Evolutionary conservation across 2,329 filamentous ascomycete species (phyloP).

Genomic region (Dactylellina leptospora): DNA sequence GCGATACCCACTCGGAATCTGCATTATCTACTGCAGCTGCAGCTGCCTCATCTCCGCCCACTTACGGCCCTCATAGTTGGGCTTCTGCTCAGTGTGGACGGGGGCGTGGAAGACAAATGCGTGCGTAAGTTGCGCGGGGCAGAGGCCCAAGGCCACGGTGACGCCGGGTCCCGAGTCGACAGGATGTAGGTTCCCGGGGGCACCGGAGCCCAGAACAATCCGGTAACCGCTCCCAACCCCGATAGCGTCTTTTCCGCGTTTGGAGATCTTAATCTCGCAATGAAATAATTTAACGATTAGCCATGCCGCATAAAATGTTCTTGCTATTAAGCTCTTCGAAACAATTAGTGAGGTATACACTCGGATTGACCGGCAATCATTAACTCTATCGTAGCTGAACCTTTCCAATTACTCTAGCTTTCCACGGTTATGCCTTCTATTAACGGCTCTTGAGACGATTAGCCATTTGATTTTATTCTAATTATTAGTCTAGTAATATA

Average conservation of each 20-base stretch:
- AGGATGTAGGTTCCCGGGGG: neutral
- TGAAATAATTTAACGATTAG: neutral
- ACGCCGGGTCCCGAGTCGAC: neutral
- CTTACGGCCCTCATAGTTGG: neutral
- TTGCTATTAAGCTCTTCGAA: neutral
- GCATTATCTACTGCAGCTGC: neutral
- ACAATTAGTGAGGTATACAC: neutral
- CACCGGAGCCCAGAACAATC: slow-evolving; percentile 3
- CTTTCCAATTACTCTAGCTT: slow-evolving; percentile 20
- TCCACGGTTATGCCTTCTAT: slow-evolving; percentile 35
- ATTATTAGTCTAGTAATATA: too few relatives aligned
- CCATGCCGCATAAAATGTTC: neutral
- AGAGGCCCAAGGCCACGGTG: neutral
- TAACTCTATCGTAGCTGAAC: slow-evolving; percentile 17
- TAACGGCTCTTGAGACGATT: neutral
- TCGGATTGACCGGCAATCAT: slow-evolving; percentile 1
- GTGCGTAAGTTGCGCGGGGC: neutral
- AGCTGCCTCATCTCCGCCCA: neutral
- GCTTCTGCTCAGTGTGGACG: neutral
- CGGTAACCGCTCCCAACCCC: neutral
- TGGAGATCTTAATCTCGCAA: neutral
- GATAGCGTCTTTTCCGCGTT: neutral
- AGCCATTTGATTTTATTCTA: neutral
- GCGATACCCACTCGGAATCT: neutral
- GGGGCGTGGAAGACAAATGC: neutral